Evolutionary conservation across 1,284 basidiomycete species (phyloP), one percentile per base, ranked within the genome.

Genomic region (Blastosporella zonata): DNA sequence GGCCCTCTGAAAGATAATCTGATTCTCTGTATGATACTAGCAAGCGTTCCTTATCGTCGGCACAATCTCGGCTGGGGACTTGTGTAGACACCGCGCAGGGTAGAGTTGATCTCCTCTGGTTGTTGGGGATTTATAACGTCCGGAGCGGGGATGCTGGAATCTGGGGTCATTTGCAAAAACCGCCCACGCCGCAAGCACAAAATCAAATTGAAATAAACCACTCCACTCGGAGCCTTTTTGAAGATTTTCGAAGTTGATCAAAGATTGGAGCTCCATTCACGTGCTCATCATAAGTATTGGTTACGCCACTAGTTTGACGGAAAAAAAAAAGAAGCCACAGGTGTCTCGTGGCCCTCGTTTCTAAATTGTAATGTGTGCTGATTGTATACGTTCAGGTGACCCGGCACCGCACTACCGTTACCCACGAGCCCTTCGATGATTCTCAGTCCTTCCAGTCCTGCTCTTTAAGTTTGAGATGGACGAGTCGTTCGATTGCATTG

Each of bases 401-500:
- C 41, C 37, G 25, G 28, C 15, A 12, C 5, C 25, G 3, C 25
- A 25, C 20, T 41, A 22, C 31, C 34, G 34, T n/a, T 43, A 34
- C 29, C 29, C 37, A 34, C 23, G 29, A 25, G 18, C 42, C 12
- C 35, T 36, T 36, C 27, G 33, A 25, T 28, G 17, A 18, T 35
- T 21, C 29, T 28, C 17, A 21, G 41, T 42, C 34, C 8, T 10
- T 27, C 25, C 25, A 27, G 25, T n/a, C n/a, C 37, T 35, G 36
- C 21, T 42, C 38, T 38, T 29, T 42, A 40, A 23, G 21, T 38
- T 29, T 42, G 43, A 23, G 21, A 62, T 64, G 63, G 7, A 6
- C 9, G 42, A 53, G 28, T 31, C 50, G 25, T 77, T 71, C 59
- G 81, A 84, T 55, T 82, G 79, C 56, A 68, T 85, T 53, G 71